A percentile compares a stretch with the other conserved stretches of the same genome.
Conservation (phyloP, 2,329 filamentous ascomycete genomes). For the Colletotrichum sp. region DNA sequence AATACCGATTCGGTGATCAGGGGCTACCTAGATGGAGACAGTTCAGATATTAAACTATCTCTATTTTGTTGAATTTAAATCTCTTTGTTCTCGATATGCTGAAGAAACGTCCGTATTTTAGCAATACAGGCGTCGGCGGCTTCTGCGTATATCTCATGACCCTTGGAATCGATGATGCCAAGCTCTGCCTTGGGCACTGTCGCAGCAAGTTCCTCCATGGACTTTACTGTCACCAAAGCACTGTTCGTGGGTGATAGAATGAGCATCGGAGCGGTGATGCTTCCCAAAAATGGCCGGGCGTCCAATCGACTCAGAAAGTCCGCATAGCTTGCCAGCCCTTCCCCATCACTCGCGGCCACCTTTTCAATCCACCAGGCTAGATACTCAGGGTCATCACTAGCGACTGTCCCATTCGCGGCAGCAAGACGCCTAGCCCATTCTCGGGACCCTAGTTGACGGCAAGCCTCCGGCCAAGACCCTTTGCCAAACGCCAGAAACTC, state of each 20-base stretch:
- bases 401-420: neutral
- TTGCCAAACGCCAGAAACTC: neutral
- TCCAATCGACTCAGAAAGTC: neutral
- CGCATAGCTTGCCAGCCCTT: neutral
- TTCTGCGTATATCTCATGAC: neutral
- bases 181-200: neutral
- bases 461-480: neutral
- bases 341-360: neutral
- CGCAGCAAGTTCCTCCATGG: neutral
- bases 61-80: neutral
- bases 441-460: neutral
- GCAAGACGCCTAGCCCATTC: neutral
- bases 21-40: neutral
- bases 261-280: neutral
- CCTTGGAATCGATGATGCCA: neutral
- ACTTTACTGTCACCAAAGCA: neutral
- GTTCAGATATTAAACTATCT: neutral
- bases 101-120: neutral
- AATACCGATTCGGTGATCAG: neutral
- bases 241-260: neutral
- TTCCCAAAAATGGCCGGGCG: neutral
- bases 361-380: neutral
- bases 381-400: neutral
- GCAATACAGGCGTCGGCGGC: neutral
- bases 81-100: neutral